Percentiles rank a stretch among this genome's conserved stretches.
Conservation (phyloP, 1,284 basidiomycete species). For the Sanguinoderma infundibulare region DNA sequence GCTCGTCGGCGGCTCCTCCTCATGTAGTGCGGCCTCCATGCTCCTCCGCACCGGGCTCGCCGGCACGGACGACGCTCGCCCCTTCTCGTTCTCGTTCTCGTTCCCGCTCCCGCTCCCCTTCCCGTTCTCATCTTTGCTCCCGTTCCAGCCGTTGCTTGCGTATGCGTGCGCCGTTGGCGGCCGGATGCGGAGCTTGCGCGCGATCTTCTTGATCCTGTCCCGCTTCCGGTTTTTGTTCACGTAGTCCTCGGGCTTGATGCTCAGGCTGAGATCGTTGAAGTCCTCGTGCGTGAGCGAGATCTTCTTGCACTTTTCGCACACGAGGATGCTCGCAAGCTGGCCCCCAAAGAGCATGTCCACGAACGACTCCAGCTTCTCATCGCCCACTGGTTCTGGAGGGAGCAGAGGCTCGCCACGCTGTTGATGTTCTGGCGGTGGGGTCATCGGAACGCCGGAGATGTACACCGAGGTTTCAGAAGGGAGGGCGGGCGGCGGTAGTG, state of each 20-base stretch:
- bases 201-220: conserved; percentile 72
- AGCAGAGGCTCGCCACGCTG: neutral
- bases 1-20: conserved; percentile 30
- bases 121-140: conserved; percentile 6
- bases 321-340: conserved; percentile 84
- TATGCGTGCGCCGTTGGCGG: conserved; percentile 24
- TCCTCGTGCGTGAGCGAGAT: conserved; percentile 92
- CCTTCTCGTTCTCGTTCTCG: conserved; percentile 11
- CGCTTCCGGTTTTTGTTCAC: conserved; percentile 65
- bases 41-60: conserved; percentile 35
- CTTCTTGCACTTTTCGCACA: conserved; percentile 93
- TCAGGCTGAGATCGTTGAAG: conserved; percentile 91
- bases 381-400: conserved; percentile 31
- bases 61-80: conserved; percentile 38
- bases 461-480: conserved; percentile 2
- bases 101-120: conserved; percentile 14
- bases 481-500: conserved; percentile 8
- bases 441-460: neutral
- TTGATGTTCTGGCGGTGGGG: neutral
- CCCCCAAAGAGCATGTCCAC: conserved; percentile 92
- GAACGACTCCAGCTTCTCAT: conserved; percentile 69
- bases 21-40: conserved; percentile 25
- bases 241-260: conserved; percentile 83
- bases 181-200: conserved; percentile 57
- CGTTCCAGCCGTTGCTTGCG: conserved; percentile 16